Evolutionary conservation across 176 grass and related monocot species (phyloP), one percentile per base, ranked within the genome.

Genomic region (Oryza australiensis): DNA sequence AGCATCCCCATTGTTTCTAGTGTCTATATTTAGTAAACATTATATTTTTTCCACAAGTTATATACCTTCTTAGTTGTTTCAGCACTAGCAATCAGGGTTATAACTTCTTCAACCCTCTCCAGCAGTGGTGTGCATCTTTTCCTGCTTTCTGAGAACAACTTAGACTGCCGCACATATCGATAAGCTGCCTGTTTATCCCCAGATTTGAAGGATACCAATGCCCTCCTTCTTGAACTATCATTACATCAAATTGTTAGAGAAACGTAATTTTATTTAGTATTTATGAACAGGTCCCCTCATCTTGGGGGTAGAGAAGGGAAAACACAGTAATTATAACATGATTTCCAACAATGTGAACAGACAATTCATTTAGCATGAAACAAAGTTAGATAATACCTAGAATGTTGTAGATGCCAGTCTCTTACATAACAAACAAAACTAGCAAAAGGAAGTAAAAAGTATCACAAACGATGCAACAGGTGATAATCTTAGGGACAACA

Each of bases 61-160:
- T 15, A 42, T 82, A 95, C 95, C 88, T 95, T 93, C 73, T 93
- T 91, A 37, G 87, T 86, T 28, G 90, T 93, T 80, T 99, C 96
- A 75, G 87, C 93, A 91, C 64, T 81, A 71, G 85, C 82, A 87
- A 93, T 87, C 26, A 93, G 66, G 38, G 37, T 62, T 70, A 90
- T 88, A 86, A 93, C 84, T 85, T 93, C 86, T 84, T 95, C 91
- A 62, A 95, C 83, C 79, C 84, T 91, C 67, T 95, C 89, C 70
- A 93, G 81, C 43, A 95, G 79, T 57, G 62, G 42, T 22, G 45
- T 81, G 45, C 83, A 90, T 82, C 81, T 92, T 59, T 68, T 79
- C 85, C 87, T 88, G 76, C 79, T 95, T 90, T 93, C 82, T 63
- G 85, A 88, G 10, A 99, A 74, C 78, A 95, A 57, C 63, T 90